phyloP scores from a whole-genome alignment of 495 filamentous ascomycete genomes.

The Tuber borchii region DNA sequence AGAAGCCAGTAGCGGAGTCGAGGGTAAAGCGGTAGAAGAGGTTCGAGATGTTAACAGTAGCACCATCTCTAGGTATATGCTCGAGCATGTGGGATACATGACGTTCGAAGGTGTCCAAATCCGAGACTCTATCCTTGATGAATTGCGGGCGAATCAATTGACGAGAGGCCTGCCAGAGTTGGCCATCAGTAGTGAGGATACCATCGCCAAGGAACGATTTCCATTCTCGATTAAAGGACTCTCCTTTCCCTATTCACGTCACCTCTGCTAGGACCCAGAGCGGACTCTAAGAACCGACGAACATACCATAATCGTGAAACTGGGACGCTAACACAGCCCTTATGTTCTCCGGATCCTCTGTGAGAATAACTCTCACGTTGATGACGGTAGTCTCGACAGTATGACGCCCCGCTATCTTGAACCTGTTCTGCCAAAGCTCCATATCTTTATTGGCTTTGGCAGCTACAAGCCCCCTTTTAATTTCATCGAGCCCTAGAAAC shows the following conservation, averaged over 20 bases:
- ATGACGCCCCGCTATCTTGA: slow-evolving; percentile 44
- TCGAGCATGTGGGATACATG: slow-evolving; percentile 61
- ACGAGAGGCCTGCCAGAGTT: slow-evolving; percentile 65
- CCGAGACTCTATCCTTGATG: slow-evolving; percentile 68
- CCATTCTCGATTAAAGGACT: slow-evolving; percentile 63
- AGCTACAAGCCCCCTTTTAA: slow-evolving; percentile 50
- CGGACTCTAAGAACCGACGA: neutral
- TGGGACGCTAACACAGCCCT: slow-evolving; percentile 77
- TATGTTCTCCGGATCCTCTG: slow-evolving; percentile 58
- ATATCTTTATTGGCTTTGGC: slow-evolving; percentile 52
- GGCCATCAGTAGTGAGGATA: slow-evolving; percentile 73
- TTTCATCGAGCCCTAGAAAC: slow-evolving; percentile 56
- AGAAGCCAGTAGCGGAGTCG: slow-evolving; percentile 75
- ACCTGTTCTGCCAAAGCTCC: slow-evolving; percentile 54
- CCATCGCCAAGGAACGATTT: slow-evolving; percentile 66
- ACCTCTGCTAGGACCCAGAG: slow-evolving; percentile 37
- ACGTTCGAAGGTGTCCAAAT: slow-evolving; percentile 71
- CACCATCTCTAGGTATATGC: slow-evolving; percentile 54
- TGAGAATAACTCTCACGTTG: slow-evolving; percentile 57
- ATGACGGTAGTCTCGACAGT: slow-evolving; percentile 59
- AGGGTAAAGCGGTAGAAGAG: slow-evolving; percentile 77
- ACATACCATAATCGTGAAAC: slow-evolving; percentile 56
- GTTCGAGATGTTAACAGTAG: slow-evolving; percentile 58
- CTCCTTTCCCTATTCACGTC: slow-evolving; percentile 66
- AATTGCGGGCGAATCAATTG: slow-evolving; percentile 74